Evolutionary conservation across 2,329 filamentous ascomycete genomes (phyloP).

Genomic region (Ophiostoma piceae): DNA sequence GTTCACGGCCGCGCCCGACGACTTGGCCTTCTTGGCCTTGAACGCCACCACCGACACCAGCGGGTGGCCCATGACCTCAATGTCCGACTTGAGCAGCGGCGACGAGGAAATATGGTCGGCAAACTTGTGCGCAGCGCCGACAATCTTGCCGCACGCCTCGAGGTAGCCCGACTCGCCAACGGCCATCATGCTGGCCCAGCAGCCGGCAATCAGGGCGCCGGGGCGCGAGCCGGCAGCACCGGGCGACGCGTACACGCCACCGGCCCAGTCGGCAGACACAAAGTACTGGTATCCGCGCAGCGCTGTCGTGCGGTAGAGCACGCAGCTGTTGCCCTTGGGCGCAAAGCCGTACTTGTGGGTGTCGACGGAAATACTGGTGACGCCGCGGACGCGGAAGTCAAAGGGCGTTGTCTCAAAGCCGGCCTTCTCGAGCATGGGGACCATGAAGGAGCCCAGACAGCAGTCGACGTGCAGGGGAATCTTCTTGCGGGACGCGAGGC

Average conservation of each 20-base stretch:
- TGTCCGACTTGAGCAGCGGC: slow-evolving; percentile 62
- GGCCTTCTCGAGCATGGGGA: slow-evolving; percentile 87
- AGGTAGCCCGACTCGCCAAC: slow-evolving; percentile 86
- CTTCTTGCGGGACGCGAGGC: slow-evolving; percentile 70
- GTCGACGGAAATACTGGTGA: slow-evolving; percentile 92
- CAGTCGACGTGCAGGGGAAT: slow-evolving; percentile 94
- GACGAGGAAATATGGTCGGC: slow-evolving; percentile 66
- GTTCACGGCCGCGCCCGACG: slow-evolving; percentile 55
- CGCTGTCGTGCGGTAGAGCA: slow-evolving; percentile 76
- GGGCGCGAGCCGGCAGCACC: slow-evolving; percentile 87
- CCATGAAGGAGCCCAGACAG: slow-evolving; percentile 91
- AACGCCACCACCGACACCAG: slow-evolving; percentile 90
- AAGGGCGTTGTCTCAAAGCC: slow-evolving; percentile 85
- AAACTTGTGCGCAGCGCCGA: slow-evolving; percentile 79
- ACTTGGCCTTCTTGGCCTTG: slow-evolving; percentile 48
- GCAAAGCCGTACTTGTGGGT: slow-evolving; percentile 99
- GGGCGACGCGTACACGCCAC: slow-evolving; percentile 91
- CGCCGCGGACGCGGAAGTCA: slow-evolving; percentile 89
- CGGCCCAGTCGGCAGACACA: slow-evolving; percentile 88
- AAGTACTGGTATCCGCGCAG: slow-evolving; percentile 93
- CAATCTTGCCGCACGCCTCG: slow-evolving; percentile 78
- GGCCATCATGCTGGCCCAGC: slow-evolving; percentile 88
- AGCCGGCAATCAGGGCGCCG: slow-evolving; percentile 88
- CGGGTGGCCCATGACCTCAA: slow-evolving; percentile 77
- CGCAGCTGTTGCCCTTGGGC: slow-evolving; percentile 91